phyloP scores from a whole-genome alignment of 1,139 yeast genomes.

The Zhuliangozyma blackwelliae region DNA sequence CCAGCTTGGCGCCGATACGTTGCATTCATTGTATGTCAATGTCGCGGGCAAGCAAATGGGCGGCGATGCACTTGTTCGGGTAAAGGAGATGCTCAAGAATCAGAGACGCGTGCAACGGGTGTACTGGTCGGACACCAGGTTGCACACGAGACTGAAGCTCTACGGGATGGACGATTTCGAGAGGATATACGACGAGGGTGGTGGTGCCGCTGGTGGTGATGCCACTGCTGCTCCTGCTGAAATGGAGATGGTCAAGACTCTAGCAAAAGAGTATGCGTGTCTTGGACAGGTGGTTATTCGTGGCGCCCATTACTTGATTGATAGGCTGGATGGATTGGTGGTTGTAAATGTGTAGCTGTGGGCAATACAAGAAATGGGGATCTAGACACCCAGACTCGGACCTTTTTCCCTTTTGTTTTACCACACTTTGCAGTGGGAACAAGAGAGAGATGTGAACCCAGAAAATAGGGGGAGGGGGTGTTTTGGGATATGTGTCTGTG shows the following conservation, averaged over 20 bases:
- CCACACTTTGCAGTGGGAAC: too few relatives aligned
- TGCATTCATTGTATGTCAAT: conserved; percentile 4
- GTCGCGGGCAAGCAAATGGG: conserved; percentile 7
- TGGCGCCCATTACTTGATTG: not conserved
- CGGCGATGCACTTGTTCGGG: conserved; percentile 2
- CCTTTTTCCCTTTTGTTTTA: too few relatives aligned
- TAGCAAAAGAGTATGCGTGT: not conserved
- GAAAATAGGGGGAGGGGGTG: too few relatives aligned
- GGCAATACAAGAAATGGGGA: too few relatives aligned
- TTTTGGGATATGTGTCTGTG: too few relatives aligned
- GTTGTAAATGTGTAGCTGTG: too few relatives aligned
- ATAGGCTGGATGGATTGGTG: not conserved
- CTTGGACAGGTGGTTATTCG: not conserved
- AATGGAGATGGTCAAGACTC: too few relatives aligned
- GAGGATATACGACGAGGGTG: conserved; percentile 1
- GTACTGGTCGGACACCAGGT: conserved; percentile 6
- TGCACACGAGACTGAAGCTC: conserved; percentile 1
- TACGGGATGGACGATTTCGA: conserved; percentile 7
- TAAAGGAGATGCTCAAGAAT: conserved; percentile 4
- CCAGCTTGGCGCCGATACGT: not conserved
- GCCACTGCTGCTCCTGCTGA: too few relatives aligned
- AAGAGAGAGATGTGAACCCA: too few relatives aligned
- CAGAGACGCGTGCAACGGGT: conserved; percentile 3
- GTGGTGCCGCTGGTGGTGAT: not conserved
- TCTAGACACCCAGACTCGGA: too few relatives aligned